Conservation (phyloP, 257 asterid species). For the Solanum chmielewskii region DNA sequence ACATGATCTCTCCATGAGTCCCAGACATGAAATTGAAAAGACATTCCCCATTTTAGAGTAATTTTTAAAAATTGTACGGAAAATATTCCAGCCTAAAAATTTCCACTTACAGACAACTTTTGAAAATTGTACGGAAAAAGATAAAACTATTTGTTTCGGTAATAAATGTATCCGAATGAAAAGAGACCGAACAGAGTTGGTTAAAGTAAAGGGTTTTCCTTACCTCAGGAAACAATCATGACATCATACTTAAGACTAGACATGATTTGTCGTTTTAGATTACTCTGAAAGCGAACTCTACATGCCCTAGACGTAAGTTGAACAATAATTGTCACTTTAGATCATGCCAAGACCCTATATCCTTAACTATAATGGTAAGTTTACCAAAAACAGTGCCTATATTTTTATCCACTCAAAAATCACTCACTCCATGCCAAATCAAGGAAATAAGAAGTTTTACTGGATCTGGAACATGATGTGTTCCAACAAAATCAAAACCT, state of each 20-base stretch:
- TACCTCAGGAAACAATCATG: not conserved
- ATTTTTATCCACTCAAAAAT: too few relatives aligned
- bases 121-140: not conserved
- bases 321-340: not conserved
- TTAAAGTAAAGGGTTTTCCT: not conserved
- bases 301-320: not conserved
- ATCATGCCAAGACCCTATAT: not conserved
- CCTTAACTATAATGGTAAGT: not conserved
- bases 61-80: not conserved
- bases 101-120: not conserved
- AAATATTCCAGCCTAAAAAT: not conserved
- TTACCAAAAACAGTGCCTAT: not conserved
- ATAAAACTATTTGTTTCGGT: not conserved
- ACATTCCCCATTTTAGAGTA: not conserved
- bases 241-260: not conserved
- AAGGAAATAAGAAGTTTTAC: too few relatives aligned
- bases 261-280: not conserved
- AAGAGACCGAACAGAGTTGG: not conserved
- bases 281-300: not conserved
- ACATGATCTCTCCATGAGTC: not conserved
- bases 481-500: too few relatives aligned
- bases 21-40: not conserved
- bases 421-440: too few relatives aligned
- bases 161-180: not conserved
- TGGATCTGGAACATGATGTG: too few relatives aligned